Evolutionary conservation across 2,329 filamentous ascomycete species (phyloP).

Genomic region (Rhytidhysteron rufulum): DNA sequence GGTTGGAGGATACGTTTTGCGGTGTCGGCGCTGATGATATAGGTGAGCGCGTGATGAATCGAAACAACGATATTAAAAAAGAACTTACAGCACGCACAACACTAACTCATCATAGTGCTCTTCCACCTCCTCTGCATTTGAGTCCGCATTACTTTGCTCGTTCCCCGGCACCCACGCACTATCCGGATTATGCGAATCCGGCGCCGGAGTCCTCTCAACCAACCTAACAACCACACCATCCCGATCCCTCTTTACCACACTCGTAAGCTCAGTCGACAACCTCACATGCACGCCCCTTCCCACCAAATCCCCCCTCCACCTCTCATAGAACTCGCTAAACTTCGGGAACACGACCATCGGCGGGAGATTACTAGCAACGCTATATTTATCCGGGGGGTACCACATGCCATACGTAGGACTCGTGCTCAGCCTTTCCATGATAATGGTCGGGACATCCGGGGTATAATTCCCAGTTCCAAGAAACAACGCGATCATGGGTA

Average conservation of each 20-base stretch:
- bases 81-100: slow-evolving; percentile 53
- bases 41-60: not conserved
- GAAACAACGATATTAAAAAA: not conserved
- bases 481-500: slow-evolving; percentile 70
- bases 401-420: slow-evolving; percentile 58
- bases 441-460: slow-evolving; percentile 65
- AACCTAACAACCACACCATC: slow-evolving; percentile 49
- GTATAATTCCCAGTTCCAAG: slow-evolving; percentile 73
- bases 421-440: slow-evolving; percentile 53
- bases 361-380: slow-evolving; percentile 48
- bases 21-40: slow-evolving; percentile 43
- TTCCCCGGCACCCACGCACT: slow-evolving; percentile 41
- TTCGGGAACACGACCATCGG: slow-evolving; percentile 62
- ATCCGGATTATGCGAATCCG: slow-evolving; percentile 44
- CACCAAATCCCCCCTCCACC: slow-evolving; percentile 54
- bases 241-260: slow-evolving; percentile 50
- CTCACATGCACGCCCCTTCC: slow-evolving; percentile 55
- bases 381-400: slow-evolving; percentile 49
- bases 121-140: slow-evolving; percentile 38
- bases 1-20: slow-evolving; percentile 57
- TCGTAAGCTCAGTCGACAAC: slow-evolving; percentile 54
- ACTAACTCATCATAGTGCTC: slow-evolving; percentile 63
- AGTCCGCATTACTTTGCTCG: slow-evolving; percentile 36
- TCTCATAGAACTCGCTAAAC: slow-evolving; percentile 57
- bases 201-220: slow-evolving; percentile 40